phyloP scores from a whole-genome alignment of 192 early-diverging fungal species.

The Gonapodya sp. region DNA sequence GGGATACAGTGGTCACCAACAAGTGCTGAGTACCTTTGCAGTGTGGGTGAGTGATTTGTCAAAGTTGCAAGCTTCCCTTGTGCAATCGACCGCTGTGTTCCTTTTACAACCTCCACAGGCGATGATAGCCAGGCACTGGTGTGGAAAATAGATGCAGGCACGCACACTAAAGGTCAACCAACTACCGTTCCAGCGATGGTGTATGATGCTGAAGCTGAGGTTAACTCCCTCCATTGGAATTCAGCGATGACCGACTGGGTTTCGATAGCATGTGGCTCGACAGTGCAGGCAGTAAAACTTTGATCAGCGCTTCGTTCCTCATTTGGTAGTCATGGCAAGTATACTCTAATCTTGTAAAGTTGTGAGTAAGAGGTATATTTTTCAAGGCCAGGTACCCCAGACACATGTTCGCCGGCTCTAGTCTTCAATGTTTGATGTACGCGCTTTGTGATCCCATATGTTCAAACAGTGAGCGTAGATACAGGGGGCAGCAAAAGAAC shows the following conservation, averaged over 20 bases:
- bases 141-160: conserved; percentile 63
- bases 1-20: conserved; percentile 83
- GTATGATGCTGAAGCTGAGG: conserved; percentile 62
- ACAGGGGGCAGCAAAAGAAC: too few relatives aligned
- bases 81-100: conserved; percentile 6
- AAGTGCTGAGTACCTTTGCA: conserved; percentile 66
- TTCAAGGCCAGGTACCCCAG: too few relatives aligned
- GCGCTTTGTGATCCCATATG: too few relatives aligned
- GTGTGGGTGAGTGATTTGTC: conserved; percentile 51
- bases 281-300: conserved; percentile 74
- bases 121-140: conserved; percentile 85
- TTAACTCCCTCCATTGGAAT: conserved; percentile 81
- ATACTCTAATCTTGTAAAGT: too few relatives aligned
- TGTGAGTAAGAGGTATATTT: too few relatives aligned
- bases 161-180: conserved; percentile 28
- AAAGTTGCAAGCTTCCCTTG: not conserved
- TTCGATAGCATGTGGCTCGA: conserved; percentile 73
- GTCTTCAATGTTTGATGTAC: too few relatives aligned
- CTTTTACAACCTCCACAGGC: conserved; percentile 31
- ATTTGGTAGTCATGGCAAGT: too few relatives aligned
- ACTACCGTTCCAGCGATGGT: conserved; percentile 56
- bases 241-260: conserved; percentile 73
- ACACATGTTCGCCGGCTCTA: too few relatives aligned
- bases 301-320: too few relatives aligned
- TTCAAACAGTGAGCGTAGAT: too few relatives aligned